Evolutionary conservation across 441 rosid genomes (phyloP), one percentile per base, ranked within the genome.

Genomic region (Cnidoscolus chayamansa): DNA sequence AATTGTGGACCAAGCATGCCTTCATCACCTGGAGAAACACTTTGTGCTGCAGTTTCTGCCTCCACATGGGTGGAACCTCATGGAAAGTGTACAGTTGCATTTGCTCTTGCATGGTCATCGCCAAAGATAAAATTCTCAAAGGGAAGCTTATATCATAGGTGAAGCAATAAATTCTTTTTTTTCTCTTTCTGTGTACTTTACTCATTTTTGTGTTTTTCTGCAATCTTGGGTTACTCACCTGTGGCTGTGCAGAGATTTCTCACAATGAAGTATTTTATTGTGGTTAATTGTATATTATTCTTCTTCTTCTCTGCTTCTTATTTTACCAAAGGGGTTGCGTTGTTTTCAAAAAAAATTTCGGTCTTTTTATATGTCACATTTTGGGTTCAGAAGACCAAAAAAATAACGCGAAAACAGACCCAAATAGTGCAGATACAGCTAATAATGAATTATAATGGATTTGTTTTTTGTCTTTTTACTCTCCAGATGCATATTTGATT

Each of bases 11-110:
- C 81, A 64, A 86, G 88, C 86, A 80, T 73, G 84, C 89, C 97
- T 72, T 94, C 99, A 66, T 79, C 85, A 68, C 69, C 82, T 70
- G 99, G 98, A 77, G 98, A 94, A 80, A 85, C 97, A 54, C 82
- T 84, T 65, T 90, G 99, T 71, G 97, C 99, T 68, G 99, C 98
- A 19, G 97, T 94, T 69, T 88, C 99, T 68, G 96, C 98, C 76
- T 83, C 96, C 50, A 88, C 99, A 72, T 90, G 99, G 99, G 99
- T 94, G 72, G 98, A 92, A 79, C 94, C 99, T 73, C 97, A 94
- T 78, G 98, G 98, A 73, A 94, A 83, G 83, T 90, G 99, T 76
- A 94, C 96, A 45, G 88, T 94, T 56, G 83, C 94, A 57, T 94
- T 94, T 82, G 89, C 96, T 77, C 96, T 94, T 76, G 88, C 99